These are phyloP conservation scores for Candida suzukii DNA, from an alignment of 805 yeast genomes.

Conservation along the genomic window DNA sequence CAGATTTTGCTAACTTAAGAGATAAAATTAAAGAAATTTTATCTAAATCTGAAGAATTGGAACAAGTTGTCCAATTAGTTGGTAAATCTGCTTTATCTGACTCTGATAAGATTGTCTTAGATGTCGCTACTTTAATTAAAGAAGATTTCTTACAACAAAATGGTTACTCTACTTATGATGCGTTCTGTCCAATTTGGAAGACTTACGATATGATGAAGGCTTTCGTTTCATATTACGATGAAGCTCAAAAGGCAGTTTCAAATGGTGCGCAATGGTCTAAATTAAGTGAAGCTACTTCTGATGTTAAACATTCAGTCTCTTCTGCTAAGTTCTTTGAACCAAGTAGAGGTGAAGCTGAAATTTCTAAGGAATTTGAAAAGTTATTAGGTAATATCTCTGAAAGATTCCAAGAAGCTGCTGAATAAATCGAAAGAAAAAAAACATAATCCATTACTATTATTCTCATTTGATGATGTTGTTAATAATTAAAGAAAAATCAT, in stretches of 20 bases:
- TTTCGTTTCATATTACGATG: constrained; percentile 85
- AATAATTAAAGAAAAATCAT: not conserved
- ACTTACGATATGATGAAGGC: constrained; percentile 97
- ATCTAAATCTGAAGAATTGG: constrained; percentile 96
- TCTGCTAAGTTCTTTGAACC: constrained; percentile 97
- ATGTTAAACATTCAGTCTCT: constrained; percentile 88
- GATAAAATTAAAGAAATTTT: constrained; percentile 89
- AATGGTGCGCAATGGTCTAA: constrained; percentile 94
- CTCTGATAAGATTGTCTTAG: constrained; percentile 92
- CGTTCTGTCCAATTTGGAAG: constrained; percentile 99
- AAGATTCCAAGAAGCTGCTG: constrained; percentile 92
- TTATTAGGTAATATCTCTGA: constrained; percentile 73
- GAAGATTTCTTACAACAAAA: constrained; percentile 99
- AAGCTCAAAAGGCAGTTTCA: constrained; percentile 94
- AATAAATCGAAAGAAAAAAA: constrained; percentile 35
- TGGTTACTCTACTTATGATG: constrained; percentile 97
- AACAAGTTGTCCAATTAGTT: constrained; percentile 97
- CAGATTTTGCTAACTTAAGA: constrained; percentile 88
- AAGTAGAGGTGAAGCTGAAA: constrained; percentile 76
- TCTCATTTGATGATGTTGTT: too few species aligned
- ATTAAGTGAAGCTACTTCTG: constrained; percentile 81
- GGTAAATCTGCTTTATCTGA: constrained; percentile 98
- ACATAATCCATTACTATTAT: not conserved
- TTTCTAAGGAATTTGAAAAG: constrained; percentile 68
- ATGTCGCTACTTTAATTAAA: constrained; percentile 84